Evolutionary conservation across 768 basidiomycete species (phyloP).

Genomic region (Suillus brevipes): DNA sequence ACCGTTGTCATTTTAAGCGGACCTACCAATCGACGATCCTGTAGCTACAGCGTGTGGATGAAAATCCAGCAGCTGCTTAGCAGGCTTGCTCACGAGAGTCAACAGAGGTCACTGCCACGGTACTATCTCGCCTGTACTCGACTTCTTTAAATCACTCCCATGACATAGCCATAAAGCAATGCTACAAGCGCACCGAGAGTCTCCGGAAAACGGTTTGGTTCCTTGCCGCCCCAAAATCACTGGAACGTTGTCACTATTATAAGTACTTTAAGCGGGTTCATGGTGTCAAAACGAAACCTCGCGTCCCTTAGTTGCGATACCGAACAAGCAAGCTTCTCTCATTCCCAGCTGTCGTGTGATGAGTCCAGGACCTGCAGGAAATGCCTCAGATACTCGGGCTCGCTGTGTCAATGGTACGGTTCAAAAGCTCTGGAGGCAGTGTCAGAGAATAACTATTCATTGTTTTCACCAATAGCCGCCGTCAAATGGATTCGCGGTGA

Average conservation of each 20-base stretch:
- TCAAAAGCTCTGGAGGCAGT: background rate
- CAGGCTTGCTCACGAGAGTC: background rate
- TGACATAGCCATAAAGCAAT: background rate
- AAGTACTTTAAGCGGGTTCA: background rate
- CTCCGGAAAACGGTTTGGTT: background rate
- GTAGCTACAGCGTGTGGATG: background rate
- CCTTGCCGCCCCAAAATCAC: background rate
- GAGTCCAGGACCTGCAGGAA: background rate
- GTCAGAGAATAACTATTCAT: background rate
- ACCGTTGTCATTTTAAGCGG: background rate
- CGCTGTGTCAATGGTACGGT: background rate
- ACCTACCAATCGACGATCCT: background rate
- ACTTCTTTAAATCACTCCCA: background rate
- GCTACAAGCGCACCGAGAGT: background rate
- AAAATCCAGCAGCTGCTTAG: background rate
- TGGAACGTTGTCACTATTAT: background rate
- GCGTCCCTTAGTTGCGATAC: background rate
- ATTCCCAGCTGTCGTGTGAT: background rate
- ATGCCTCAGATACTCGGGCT: background rate
- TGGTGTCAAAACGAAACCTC: background rate
- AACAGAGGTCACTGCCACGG: background rate
- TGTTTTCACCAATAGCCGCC: constrained; percentile 56
- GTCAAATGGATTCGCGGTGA: constrained; percentile 99
- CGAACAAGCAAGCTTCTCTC: background rate
- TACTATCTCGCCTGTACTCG: background rate